Base-by-base conservation (phyloP, 1,284 basidiomycete genomes). In the Coniferiporia sulphurascens region DNA sequence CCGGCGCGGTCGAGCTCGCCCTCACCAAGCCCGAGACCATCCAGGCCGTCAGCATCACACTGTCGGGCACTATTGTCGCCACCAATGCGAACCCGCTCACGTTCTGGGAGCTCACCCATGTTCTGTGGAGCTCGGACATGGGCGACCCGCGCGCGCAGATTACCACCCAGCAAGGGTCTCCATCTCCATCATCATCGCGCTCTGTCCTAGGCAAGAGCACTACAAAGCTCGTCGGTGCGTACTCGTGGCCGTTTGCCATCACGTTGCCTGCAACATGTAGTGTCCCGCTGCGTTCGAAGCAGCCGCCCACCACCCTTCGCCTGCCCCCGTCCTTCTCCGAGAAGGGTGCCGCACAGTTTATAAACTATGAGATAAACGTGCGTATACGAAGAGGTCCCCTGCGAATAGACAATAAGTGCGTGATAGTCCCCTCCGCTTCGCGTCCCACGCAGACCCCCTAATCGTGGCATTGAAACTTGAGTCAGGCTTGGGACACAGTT, bases 401-500 rank as follows among this genome's bases (percentile, higher is more conserved):
- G n/a, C 61, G 61, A 12, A 59, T 62, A 43, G 61, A 62, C 52
- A 59, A 52, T 53, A 59, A 62, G 61, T 62, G 19, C 35, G 58
- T 52, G 8, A 38, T 22, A 15, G 15, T 46, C 43, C 22, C 27
- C 45, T 41, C 13, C 34, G 51, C 35, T 12, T 41, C 41, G 35
- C 36, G 34, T 34, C 48, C 13, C 56, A 19, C 44, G 13, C 38
- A 56, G 13, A 22, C 12, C 41, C 35, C 27, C 15, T 52, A 51
- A 22, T 45, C 17, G 34, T 4, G 17, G 22, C 48, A 38, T 41
- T 49, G 48, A 32, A 38, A 48, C 55, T 12, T 34, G 34, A 10
- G 9, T 17, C 61, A 80, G 79, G 63, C 73, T 82, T 52, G 78
- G 74, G 54, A 80, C 79, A 1, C 73, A 76, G 7, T 78, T 81